Evolutionary conservation across 2,329 filamentous ascomycete genomes (phyloP), one percentile per base, ranked within the genome.

Genomic region (Exophiala sp.): DNA sequence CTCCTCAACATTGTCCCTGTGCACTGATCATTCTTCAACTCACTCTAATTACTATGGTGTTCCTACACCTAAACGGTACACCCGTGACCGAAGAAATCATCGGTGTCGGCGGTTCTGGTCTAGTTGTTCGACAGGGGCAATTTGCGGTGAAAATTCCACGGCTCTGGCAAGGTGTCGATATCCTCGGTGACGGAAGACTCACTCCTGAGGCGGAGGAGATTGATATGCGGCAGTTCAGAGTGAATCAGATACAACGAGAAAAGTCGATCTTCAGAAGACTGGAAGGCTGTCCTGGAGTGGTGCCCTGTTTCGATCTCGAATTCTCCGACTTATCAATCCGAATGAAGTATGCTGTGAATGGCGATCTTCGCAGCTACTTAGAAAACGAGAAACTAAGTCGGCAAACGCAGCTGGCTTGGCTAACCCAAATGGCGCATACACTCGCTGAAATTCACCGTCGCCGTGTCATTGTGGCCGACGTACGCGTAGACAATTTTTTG

Each of bases 91-190:
- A 34, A 13, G 30, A 34, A 13, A 46, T 56, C 18, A 56, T 56
- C 44, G 53, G 53, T 32, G 30, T 53, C 32, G 55, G 55, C 13
- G 53, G 53, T 24, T 44, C 53, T 11, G 49, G 53, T 16, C 56
- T 59, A 42, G 52, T 59, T 37, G 44, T 57, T 27, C 24, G 51
- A n/a, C 51, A 41, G 41, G 43, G 42, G 34, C 40, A 41, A 32
- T 55, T 53, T 46, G 57, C 55, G 11, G 16, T 56, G 22, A 59
- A 59, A 27, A 53, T 59, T 23, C 57, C 57, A 42, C 38, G 38
- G 35, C 50, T 57, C 29, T 52, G 46, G 40, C 38, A 50, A 41
- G 21, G 22, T 16, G 37, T 55, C 40, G 29, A 55, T 35, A 44
- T 53, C 37, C 48, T 57, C 23, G 48, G 48, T 22, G 39, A 58